phyloP scores from a whole-genome alignment of 768 basidiomycete genomes.

The Scleroderma bovista region DNA sequence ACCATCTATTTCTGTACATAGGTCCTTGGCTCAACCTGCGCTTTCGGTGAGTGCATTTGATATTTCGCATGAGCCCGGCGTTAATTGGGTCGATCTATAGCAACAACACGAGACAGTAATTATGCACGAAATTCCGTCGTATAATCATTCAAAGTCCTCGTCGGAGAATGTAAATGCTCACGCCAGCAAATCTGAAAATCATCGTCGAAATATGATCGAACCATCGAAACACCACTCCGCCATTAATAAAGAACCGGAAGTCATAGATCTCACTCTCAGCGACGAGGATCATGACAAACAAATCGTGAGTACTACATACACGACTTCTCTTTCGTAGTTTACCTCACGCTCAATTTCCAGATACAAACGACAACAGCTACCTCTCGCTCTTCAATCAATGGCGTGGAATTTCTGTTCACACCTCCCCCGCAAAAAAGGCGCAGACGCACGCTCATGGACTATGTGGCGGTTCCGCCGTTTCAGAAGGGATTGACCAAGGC shows the following conservation, averaged over 20 bases:
- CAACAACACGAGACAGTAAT: slow-evolving; percentile 11
- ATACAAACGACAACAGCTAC: too few relatives aligned
- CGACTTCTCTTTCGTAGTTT: not conserved
- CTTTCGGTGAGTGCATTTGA: slow-evolving; percentile 8
- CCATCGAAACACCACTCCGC: not conserved
- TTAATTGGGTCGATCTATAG: not conserved
- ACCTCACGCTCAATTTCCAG: not conserved
- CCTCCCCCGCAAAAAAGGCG: slow-evolving; percentile 19
- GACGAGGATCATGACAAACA: not conserved
- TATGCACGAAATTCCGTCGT: slow-evolving; percentile 10
- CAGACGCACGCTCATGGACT: slow-evolving; percentile 6
- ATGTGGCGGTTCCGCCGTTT: slow-evolving; percentile 18
- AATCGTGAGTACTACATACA: not conserved
- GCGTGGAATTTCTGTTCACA: slow-evolving; percentile 23
- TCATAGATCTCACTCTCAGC: slow-evolving; percentile 1
- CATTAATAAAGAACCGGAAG: not conserved
- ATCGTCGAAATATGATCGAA: not conserved
- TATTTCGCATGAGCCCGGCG: not conserved
- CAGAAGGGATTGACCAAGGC: slow-evolving; percentile 16
- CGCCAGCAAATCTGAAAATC: not conserved
- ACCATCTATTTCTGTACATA: slow-evolving; percentile 4
- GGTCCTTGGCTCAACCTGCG: slow-evolving; percentile 4
- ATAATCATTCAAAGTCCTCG: slow-evolving; percentile 7
- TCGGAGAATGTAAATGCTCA: not conserved
- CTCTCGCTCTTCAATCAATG: slow-evolving; percentile 7